Conservation (phyloP, 176 grass and related monocot species). For the Elymus sibiricus region DNA sequence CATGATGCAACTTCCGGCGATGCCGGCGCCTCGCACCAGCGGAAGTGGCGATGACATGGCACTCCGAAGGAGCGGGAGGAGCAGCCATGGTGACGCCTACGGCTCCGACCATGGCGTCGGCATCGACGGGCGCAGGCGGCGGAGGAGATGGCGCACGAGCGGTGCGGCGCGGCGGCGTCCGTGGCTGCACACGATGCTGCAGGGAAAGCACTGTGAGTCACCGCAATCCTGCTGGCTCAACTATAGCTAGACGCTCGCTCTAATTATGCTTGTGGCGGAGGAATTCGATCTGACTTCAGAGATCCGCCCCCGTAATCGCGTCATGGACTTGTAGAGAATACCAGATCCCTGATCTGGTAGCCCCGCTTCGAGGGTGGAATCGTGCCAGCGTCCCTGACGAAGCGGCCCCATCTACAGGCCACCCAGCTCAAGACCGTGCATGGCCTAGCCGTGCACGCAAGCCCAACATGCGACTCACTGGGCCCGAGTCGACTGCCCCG, state of each 20-base stretch:
- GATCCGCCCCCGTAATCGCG: neutral
- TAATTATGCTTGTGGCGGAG: neutral
- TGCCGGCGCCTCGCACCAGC: too few relatives aligned
- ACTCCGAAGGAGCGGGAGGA: too few relatives aligned
- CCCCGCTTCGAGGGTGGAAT: neutral
- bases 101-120: neutral
- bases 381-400: too few relatives aligned
- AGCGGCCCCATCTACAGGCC: too few relatives aligned
- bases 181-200: conserved; percentile 26
- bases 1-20: too few relatives aligned
- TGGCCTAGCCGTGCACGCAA: too few relatives aligned
- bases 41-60: too few relatives aligned
- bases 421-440: too few relatives aligned
- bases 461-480: too few relatives aligned
- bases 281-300: neutral
- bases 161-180: neutral
- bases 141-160: conserved; percentile 48
- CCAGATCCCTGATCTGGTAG: neutral
- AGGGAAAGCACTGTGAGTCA: conserved; percentile 44
- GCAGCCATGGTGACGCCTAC: neutral
- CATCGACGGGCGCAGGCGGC: neutral
- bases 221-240: neutral
- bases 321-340: too few relatives aligned
- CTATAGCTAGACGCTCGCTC: neutral
- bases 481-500: too few relatives aligned